These are phyloP conservation scores for Xylaria bambusicola DNA, from an alignment of 495 filamentous ascomycete genomes.

Conservation along the genomic window DNA sequence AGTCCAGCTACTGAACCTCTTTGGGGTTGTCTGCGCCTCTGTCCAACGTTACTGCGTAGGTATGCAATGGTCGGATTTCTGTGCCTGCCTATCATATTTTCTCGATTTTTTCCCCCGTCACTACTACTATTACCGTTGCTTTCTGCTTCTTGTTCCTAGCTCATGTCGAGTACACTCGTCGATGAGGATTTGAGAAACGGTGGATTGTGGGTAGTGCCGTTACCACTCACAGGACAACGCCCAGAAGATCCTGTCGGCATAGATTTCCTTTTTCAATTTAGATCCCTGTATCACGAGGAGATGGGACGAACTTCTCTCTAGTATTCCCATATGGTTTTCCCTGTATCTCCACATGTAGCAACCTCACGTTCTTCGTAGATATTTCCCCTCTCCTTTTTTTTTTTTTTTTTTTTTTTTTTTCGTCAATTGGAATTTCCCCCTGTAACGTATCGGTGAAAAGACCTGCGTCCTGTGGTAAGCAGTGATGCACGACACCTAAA, in stretches of 20 bases:
- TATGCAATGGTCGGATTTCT: background rate
- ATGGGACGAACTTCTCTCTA: background rate
- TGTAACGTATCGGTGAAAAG: background rate
- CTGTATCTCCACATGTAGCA: conserved; percentile 15
- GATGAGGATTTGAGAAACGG: too few relatives aligned
- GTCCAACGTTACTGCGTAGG: too few relatives aligned
- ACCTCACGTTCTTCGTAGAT: conserved; percentile 2
- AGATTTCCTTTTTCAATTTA: background rate
- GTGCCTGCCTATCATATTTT: background rate
- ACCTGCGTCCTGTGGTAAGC: background rate
- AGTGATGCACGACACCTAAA: too few relatives aligned
- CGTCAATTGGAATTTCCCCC: background rate
- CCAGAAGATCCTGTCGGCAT: background rate
- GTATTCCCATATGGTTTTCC: conserved; percentile 11
- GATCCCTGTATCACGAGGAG: conserved; percentile 1
- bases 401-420: too few relatives aligned
- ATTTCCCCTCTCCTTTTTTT: background rate
- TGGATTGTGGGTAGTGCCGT: background rate
- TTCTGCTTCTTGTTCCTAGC: background rate
- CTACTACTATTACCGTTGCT: too few relatives aligned
- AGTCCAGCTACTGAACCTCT: background rate
- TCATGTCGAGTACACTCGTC: background rate
- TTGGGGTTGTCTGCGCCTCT: conserved; percentile 6
- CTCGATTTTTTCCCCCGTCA: too few relatives aligned
- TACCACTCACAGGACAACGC: background rate